Evolutionary conservation across 768 basidiomycete species (phyloP).

Genomic region (Amanita rimosa): DNA sequence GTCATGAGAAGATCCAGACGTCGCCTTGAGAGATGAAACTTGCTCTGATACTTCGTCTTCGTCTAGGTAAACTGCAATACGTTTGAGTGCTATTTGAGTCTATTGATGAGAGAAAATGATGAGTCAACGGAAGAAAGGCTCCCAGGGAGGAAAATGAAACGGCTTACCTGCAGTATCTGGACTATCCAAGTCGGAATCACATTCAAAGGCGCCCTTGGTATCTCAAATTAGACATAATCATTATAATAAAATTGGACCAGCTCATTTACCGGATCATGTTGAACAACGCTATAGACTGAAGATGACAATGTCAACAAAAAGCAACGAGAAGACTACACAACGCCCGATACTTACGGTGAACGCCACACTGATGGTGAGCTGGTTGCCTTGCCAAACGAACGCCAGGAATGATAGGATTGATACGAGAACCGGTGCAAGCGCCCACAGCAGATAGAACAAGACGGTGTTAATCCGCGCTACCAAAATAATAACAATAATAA

Average conservation of each 20-base stretch:
- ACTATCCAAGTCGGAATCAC: conserved; percentile 75
- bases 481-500: too few relatives aligned
- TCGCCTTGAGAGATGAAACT: conserved; percentile 52
- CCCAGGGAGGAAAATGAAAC: not conserved
- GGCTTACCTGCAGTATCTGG: conserved; percentile 52
- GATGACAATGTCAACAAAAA: not conserved
- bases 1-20: conserved; percentile 17
- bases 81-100: conserved; percentile 53
- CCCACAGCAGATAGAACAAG: too few relatives aligned
- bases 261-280: conserved; percentile 61
- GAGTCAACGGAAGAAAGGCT: not conserved
- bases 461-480: too few relatives aligned
- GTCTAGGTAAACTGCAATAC: conserved; percentile 54
- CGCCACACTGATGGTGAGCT: not conserved
- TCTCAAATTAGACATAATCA: not conserved
- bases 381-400: not conserved
- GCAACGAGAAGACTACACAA: too few relatives aligned
- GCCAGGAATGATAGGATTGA: too few relatives aligned
- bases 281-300: conserved; percentile 69
- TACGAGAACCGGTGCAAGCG: too few relatives aligned
- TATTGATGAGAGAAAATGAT: conserved; percentile 12
- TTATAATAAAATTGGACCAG: not conserved
- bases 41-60: conserved; percentile 63
- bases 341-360: too few relatives aligned
- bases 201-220: conserved; percentile 54